Base-by-base conservation (phyloP, 768 basidiomycete genomes). In the Amanita rubescens region DNA sequence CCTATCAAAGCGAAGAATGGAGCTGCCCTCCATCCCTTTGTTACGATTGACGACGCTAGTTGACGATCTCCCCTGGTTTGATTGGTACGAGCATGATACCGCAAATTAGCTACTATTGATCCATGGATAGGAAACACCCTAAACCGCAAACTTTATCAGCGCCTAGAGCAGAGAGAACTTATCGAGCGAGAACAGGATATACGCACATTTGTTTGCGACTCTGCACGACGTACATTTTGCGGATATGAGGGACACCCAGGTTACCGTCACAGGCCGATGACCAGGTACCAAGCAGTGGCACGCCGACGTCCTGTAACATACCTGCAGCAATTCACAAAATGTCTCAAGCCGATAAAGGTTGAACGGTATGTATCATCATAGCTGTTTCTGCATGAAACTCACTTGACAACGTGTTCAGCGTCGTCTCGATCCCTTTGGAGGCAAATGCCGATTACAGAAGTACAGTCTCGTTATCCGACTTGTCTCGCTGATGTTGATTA, bases 21-120 rank as follows among this genome's bases (percentile, higher is more conserved):
- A 0, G 74, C 72, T 1, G 82, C 82, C 1, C 76, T 78, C 0
- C 80, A 84, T 62, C 70, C 68, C 7, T 71, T 71, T 57, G 79
- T 90, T 19, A 78, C 80, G 0, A 76, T 90, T 38, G 75, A 78
- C 19, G 87, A 90, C 62, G 87, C 89, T 1, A 88, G n/a, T 91
- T 46, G 70, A 75, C 2, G 90, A 92, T 62, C 70, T 92, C 8
- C 81, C 79, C 2, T 74, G 65, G 3, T 92, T 85, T 63, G 84
- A 92, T 53, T 91, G 87, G 90, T 88, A 62, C 8, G 71, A 46
- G 17, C 4, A 32, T 14, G 34, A 30, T 53, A 11, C 27, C 8
- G 27, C 27, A 8, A 30, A 12, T 4, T 35, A 20, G 20, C 22
- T 19, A 22, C 5, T 32, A 27, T 39, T 51, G 27, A 33, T 35